Evolutionary conservation across 306 rosid species (phyloP).

Genomic region (Sicyos edulis): DNA sequence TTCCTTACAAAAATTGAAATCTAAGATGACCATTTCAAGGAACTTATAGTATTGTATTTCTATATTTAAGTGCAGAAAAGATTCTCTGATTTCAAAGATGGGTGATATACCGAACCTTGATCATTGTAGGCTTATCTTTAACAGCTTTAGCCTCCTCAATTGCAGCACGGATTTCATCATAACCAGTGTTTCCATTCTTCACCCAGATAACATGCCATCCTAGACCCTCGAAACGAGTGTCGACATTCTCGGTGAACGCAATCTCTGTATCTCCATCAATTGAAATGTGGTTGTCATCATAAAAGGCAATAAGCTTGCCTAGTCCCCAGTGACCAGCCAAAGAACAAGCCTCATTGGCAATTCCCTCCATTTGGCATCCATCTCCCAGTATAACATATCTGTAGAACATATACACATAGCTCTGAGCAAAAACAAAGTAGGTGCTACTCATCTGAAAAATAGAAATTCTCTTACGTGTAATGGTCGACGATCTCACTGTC

Average conservation of each 20-base stretch:
- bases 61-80: neutral
- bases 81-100: neutral
- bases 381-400: conserved; percentile 83
- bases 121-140: conserved; percentile 81
- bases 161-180: conserved; percentile 94
- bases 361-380: conserved; percentile 99
- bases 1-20: neutral
- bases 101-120: conserved; percentile 55
- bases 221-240: conserved; percentile 81
- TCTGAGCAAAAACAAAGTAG: neutral
- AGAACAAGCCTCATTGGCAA: conserved; percentile 81
- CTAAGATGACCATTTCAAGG: neutral
- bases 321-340: conserved; percentile 99
- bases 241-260: conserved; percentile 89
- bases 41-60: neutral
- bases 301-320: conserved; percentile 89
- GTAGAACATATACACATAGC: conserved; percentile 17
- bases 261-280: conserved; percentile 92
- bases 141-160: conserved; percentile 90
- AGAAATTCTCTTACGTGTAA: conserved; percentile 61
- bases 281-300: conserved; percentile 97
- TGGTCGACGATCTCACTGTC: conserved; percentile 84
- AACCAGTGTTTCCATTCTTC: conserved; percentile 91
- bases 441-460: neutral
- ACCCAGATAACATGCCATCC: conserved; percentile 98